phyloP scores from a whole-genome alignment of 1,284 basidiomycete genomes.

The Phylloboletellus chloephorus region DNA sequence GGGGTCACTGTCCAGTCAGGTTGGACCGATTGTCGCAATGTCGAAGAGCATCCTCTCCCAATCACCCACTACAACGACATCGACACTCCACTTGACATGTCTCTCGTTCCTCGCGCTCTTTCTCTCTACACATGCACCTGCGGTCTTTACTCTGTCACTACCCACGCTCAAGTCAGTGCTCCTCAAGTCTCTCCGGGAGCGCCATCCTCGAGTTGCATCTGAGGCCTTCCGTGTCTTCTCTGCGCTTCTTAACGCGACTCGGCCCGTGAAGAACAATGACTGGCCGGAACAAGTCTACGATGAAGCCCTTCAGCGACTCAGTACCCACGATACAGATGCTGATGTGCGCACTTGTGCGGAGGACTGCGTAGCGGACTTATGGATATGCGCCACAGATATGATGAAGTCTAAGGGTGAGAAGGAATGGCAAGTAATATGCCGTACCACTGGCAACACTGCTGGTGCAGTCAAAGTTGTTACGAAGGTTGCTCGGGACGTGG shows the following conservation, averaged over 20 bases:
- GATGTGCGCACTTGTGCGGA: constrained; percentile 86
- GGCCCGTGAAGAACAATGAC: constrained; percentile 53
- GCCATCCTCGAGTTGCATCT: constrained; percentile 71
- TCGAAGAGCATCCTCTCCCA: constrained; percentile 61
- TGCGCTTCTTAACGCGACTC: constrained; percentile 57
- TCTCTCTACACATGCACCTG: constrained; percentile 75
- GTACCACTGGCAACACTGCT: constrained; percentile 67
- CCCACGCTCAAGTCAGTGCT: constrained; percentile 67
- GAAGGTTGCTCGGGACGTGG: constrained; percentile 64
- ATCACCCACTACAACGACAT: constrained; percentile 60
- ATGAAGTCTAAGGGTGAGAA: constrained; percentile 54
- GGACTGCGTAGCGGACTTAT: constrained; percentile 77
- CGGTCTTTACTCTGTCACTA: constrained; percentile 59
- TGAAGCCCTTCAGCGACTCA: constrained; percentile 67
- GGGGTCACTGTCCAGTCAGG: constrained; percentile 75
- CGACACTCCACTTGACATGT: constrained; percentile 72
- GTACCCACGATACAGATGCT: constrained; percentile 81
- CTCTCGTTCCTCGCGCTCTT: constrained; percentile 83
- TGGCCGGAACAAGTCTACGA: constrained; percentile 72
- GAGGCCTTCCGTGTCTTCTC: constrained; percentile 83
- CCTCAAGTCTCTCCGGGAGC: constrained; percentile 64
- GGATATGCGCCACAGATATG: constrained; percentile 80
- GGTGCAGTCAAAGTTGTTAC: constrained; percentile 68
- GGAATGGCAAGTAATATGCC: constrained; percentile 81
- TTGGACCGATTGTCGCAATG: constrained; percentile 55